Percentiles rank a stretch among this genome's conserved stretches.
Conservation (phyloP, 2,329 filamentous ascomycete species). For the Aspergillus pseudoviridinutans region DNA sequence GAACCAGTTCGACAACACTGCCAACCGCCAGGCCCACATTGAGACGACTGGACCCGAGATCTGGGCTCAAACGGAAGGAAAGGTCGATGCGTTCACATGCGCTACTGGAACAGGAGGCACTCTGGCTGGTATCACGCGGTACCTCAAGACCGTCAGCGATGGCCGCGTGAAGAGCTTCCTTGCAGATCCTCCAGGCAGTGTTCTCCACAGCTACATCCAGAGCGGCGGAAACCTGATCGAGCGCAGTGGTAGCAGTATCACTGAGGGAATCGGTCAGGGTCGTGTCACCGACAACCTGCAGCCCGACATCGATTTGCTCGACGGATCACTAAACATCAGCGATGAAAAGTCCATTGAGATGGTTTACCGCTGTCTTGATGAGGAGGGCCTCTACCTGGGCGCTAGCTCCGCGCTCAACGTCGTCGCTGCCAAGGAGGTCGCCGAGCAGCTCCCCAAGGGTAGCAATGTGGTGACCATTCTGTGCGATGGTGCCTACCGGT, state of each 20-base stretch:
- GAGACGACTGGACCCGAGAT: slow-evolving; percentile 98
- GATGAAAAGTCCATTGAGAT: slow-evolving; percentile 96
- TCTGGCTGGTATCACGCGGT: slow-evolving; percentile 81
- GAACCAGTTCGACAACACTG: slow-evolving; percentile 96
- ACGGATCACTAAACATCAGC: slow-evolving; percentile 77
- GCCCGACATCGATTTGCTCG: slow-evolving; percentile 77
- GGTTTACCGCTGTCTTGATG: slow-evolving; percentile 94
- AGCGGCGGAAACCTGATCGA: slow-evolving; percentile 82
- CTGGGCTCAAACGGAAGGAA: slow-evolving; percentile 84
- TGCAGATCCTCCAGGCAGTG: slow-evolving; percentile 88
- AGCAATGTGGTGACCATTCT: slow-evolving; percentile 91
- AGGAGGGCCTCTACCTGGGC: slow-evolving; percentile 92
- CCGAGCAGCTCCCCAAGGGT: slow-evolving; percentile 81
- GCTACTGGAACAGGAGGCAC: slow-evolving; percentile 91
- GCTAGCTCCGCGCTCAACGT: slow-evolving; percentile 94
- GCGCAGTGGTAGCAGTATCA: slow-evolving; percentile 81
- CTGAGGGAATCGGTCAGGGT: slow-evolving; percentile 95
- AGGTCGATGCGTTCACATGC: slow-evolving; percentile 90
- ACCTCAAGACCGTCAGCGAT: slow-evolving; percentile 75
- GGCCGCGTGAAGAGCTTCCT: slow-evolving; percentile 82
- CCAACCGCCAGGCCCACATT: slow-evolving; percentile 89
- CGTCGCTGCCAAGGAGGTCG: slow-evolving; percentile 89
- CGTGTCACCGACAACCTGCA: slow-evolving; percentile 91
- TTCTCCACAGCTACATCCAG: slow-evolving; percentile 86
- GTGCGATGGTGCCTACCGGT: slow-evolving; percentile 95